Base-by-base conservation (phyloP, 768 basidiomycete species). In the Serendipita sp. region DNA sequence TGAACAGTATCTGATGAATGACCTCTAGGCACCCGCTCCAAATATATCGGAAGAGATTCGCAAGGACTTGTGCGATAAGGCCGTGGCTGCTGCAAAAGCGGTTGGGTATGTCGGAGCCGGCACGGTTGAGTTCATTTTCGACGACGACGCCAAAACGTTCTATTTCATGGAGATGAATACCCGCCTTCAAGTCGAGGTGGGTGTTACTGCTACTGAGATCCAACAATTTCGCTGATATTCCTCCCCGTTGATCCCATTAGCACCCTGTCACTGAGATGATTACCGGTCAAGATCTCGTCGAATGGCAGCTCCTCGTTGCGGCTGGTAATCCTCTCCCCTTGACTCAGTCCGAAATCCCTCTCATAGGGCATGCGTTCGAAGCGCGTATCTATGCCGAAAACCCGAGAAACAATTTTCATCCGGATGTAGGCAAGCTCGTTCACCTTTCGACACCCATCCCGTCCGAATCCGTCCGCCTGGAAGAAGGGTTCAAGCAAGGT, bases 101-200 rank as follows among this genome's bases (percentile, higher is more conserved):
- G 93, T 97, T 54, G 80, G 85, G 66, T 97, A 97, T 70, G 85
- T 90, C 36, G 91, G 91, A 36, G 91, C 91, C 8, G 91, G 91
- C 3, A 93, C 91, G 0, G 89, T 94, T n/a, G 93, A 97, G 72
- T 96, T 97, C 70, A 95, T 97, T 68, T 91, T 95, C 68, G 93
- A 97, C 72, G 93, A 91, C 67, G 87, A 93, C 72, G 89, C 88
- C 5, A 75, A 82, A 65, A 79, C 83, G 66, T 95, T 95, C 73
- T 96, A 85, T 71, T 96, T 96, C 72, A 94, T 94, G 92, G 93
- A 96, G 75, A 95, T 95, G 90, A 91, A 91, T 69, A 90, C 89
- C 10, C 80, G 89, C 44, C 71, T 91, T 47, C 90, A 91, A 74
- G 89, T 91, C 35, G 90, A 94, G 69, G 71, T 71, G 28, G 36